phyloP scores from a whole-genome alignment of 768 basidiomycete species.

The Auriscalpium orientale region DNA sequence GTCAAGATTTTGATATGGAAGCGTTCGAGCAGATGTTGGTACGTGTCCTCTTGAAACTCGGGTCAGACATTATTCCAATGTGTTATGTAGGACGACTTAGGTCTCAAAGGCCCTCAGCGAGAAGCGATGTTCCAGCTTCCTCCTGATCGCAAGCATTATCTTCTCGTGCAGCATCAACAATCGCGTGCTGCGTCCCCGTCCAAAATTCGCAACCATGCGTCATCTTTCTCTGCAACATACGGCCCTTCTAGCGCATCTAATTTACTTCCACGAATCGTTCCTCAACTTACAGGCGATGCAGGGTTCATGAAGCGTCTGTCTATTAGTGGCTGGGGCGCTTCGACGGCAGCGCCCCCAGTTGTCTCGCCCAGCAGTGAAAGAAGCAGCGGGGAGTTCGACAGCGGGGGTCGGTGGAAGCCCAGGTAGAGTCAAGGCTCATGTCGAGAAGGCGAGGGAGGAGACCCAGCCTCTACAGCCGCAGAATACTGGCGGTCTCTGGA shows the following conservation, averaged over 20 bases:
- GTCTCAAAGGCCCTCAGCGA: constrained; percentile 64
- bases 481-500: constrained; percentile 68
- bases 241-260: constrained; percentile 52
- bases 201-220: constrained; percentile 23
- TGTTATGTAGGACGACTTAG: constrained; percentile 55
- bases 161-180: constrained; percentile 51
- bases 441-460: constrained; percentile 6
- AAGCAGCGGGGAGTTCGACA: constrained; percentile 32
- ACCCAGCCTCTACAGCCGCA: constrained; percentile 47
- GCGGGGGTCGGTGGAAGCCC: constrained; percentile 1
- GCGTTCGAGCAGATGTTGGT: constrained; percentile 72
- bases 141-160: constrained; percentile 53
- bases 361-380: constrained; percentile 27
- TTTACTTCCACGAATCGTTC: constrained; percentile 59
- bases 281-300: constrained; percentile 71
- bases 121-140: constrained; percentile 55
- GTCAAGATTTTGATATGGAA: constrained; percentile 31
- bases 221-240: constrained; percentile 43
- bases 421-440: not conserved
- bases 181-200: constrained; percentile 28
- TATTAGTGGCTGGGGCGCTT: constrained; percentile 49
- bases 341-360: constrained; percentile 28
- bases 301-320: constrained; percentile 63
- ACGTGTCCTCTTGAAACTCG: constrained; percentile 16
- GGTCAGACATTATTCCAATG: constrained; percentile 5